Evolutionary conservation across 192 early-diverging fungal genomes (phyloP).

Genomic region (Backusella morwellensis): DNA sequence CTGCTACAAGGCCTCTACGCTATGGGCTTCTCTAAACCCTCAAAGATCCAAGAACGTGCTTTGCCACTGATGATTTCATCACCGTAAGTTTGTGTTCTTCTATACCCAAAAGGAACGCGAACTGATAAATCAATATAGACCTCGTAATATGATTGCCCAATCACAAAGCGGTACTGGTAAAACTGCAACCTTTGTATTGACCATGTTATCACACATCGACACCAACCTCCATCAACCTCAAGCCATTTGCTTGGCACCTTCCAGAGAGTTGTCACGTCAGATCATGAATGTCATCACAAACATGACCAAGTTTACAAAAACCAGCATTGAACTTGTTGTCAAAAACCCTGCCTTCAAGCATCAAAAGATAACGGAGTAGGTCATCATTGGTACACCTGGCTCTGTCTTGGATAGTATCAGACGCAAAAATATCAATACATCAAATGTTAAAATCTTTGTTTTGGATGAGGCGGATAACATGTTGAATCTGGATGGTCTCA

Average conservation of each 20-base stretch:
- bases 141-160: conserved; percentile 96
- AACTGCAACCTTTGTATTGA: too few species aligned
- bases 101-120: too few species aligned
- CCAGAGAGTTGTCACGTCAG: conserved; percentile 92
- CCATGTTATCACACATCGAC: conserved; percentile 87
- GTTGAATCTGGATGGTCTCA: too few species aligned
- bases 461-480: too few species aligned
- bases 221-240: conserved; percentile 21
- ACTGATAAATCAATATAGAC: conserved; percentile 27
- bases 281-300: conserved; percentile 87
- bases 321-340: conserved; percentile 73
- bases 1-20: conserved; percentile 91
- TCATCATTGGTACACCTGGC: conserved; percentile 94
- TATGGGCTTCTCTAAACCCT: conserved; percentile 91
- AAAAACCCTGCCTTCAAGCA: conserved; percentile 51
- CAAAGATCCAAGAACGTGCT: conserved; percentile 94
- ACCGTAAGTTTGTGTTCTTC: conserved; percentile 47
- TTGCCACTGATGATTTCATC: conserved; percentile 82
- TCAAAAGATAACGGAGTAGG: conserved; percentile 59
- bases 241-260: conserved; percentile 87
- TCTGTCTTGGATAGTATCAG: conserved; percentile 81
- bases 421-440: too few species aligned
- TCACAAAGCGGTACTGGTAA: conserved; percentile 95
- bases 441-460: too few species aligned
- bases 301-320: conserved; percentile 88